These are phyloP conservation scores for Vitis hybrid DNA, from an alignment of 177 flowering plant genomes.

Conservation along the genomic window DNA sequence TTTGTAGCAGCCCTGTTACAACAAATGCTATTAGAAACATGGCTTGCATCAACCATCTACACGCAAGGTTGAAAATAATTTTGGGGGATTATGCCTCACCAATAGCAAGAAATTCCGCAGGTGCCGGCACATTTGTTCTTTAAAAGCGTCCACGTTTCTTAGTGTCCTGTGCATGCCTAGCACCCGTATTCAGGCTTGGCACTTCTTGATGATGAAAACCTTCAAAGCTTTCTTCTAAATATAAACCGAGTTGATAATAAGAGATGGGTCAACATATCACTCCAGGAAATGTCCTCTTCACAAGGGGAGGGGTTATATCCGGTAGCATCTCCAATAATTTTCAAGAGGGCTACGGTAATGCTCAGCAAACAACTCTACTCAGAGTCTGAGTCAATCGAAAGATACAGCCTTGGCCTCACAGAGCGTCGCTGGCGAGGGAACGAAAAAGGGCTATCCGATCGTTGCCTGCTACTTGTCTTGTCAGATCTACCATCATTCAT, in stretches of 20 bases:
- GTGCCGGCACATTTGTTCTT: neutral
- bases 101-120: conserved; percentile 4
- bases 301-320: neutral
- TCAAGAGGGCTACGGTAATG: neutral
- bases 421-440: conserved; percentile 86
- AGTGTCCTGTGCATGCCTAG: neutral
- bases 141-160: neutral
- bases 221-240: neutral
- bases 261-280: neutral
- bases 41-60: neutral
- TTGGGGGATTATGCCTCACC: neutral
- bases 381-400: conserved; percentile 85
- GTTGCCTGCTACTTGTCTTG: conserved; percentile 44
- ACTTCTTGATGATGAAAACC: too few species aligned
- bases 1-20: conserved; percentile 1
- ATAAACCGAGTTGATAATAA: neutral
- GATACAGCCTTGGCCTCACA: conserved; percentile 65
- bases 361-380: conserved; percentile 37
- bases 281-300: neutral
- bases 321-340: neutral
- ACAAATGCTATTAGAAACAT: neutral
- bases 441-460: conserved; percentile 72
- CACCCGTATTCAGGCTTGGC: neutral
- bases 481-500: conserved; percentile 59
- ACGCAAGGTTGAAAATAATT: neutral